phyloP scores from a whole-genome alignment of 2,329 filamentous ascomycete genomes.

The Claviceps sp. region DNA sequence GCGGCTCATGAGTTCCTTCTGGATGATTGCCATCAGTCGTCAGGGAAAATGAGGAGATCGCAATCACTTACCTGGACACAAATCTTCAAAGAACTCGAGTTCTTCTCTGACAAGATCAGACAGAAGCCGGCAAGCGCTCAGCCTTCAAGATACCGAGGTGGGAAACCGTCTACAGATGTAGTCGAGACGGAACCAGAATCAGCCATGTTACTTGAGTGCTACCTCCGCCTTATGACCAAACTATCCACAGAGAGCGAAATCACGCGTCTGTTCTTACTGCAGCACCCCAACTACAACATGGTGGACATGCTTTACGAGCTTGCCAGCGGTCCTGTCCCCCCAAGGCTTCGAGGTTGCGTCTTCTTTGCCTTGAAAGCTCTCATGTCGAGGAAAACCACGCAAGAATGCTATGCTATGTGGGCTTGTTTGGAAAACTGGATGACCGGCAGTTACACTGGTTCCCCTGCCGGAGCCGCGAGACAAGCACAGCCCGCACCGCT shows the following conservation, averaged over 20 bases:
- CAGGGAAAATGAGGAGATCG: slow-evolving; percentile 67
- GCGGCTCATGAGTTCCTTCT: slow-evolving; percentile 79
- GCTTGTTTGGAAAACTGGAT: slow-evolving; percentile 66
- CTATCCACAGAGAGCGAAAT: slow-evolving; percentile 60
- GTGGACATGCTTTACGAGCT: slow-evolving; percentile 65
- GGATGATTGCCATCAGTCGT: slow-evolving; percentile 64
- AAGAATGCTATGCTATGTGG: slow-evolving; percentile 67
- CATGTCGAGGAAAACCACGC: slow-evolving; percentile 56
- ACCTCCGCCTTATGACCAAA: slow-evolving; percentile 76
- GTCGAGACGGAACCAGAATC: slow-evolving; percentile 81
- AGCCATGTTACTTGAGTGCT: slow-evolving; percentile 92
- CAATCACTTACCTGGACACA: slow-evolving; percentile 85
- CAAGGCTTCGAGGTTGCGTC: slow-evolving; percentile 67
- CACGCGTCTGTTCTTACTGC: slow-evolving; percentile 62
- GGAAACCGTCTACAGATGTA: slow-evolving; percentile 49
- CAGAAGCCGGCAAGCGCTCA: slow-evolving; percentile 46
- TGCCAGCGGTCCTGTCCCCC: slow-evolving; percentile 62
- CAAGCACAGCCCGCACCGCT: slow-evolving; percentile 21
- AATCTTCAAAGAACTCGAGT: slow-evolving; percentile 79
- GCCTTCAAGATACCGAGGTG: slow-evolving; percentile 33
- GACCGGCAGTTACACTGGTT: slow-evolving; percentile 40
- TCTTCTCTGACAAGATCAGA: slow-evolving; percentile 67
- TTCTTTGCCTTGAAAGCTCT: slow-evolving; percentile 68
- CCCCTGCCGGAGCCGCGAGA: slow-evolving; percentile 19
- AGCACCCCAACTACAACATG: slow-evolving; percentile 50